phyloP scores from a whole-genome alignment of 2,329 filamentous ascomycete genomes.

The Cercospora janseana region DNA sequence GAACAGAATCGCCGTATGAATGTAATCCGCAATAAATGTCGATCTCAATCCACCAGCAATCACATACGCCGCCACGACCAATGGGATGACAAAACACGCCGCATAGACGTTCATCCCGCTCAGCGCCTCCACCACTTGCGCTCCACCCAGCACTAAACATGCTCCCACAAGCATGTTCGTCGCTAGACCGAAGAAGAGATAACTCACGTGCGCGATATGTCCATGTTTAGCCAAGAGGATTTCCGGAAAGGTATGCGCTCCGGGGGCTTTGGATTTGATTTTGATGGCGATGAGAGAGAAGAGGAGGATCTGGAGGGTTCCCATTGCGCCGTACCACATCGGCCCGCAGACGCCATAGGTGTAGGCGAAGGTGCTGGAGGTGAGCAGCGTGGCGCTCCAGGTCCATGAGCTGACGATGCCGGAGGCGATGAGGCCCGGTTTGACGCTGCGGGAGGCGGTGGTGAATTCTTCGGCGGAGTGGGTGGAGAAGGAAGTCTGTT shows the following conservation, averaged over 20 bases:
- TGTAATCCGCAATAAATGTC: conserved; percentile 44
- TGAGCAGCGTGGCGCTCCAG: conserved; percentile 51
- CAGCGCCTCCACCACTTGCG: conserved; percentile 46
- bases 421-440: conserved; percentile 80
- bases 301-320: conserved; percentile 46
- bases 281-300: conserved; percentile 47
- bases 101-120: conserved; percentile 49
- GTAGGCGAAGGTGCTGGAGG: conserved; percentile 38
- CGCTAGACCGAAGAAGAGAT: conserved; percentile 42
- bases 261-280: conserved; percentile 45
- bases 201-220: conserved; percentile 30
- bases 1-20: conserved; percentile 45
- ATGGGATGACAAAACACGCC: conserved; percentile 45
- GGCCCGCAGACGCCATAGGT: conserved; percentile 40
- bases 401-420: conserved; percentile 86
- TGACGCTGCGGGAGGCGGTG: conserved; percentile 80
- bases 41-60: conserved; percentile 42
- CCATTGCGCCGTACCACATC: conserved; percentile 46
- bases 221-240: conserved; percentile 44
- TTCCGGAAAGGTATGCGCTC: conserved; percentile 44
- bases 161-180: conserved; percentile 47
- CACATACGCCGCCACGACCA: conserved; percentile 42
- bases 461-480: conserved; percentile 71
- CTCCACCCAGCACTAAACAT: conserved; percentile 47
- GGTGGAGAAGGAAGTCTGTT: conserved; percentile 31